Base-by-base conservation (phyloP, 1,284 basidiomycete genomes). In the Peniophora sp. region DNA sequence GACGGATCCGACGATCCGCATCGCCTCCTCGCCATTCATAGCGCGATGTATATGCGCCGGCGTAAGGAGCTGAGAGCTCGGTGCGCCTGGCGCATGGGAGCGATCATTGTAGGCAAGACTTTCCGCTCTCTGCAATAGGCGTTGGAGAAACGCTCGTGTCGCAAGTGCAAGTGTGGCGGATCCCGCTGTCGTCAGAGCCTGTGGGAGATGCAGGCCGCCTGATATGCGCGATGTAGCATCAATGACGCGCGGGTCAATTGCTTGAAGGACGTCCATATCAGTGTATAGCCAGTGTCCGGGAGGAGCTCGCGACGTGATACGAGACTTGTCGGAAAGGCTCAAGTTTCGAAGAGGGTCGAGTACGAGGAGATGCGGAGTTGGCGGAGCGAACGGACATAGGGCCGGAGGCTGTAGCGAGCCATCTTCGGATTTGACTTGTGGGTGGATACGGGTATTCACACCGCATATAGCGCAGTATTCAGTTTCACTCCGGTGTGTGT, bases 151-250 rank as follows among this genome's bases (percentile, higher is more conserved):
- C 24, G 52, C 56, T 52, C 66, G 64, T 24, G 69, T 60, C 10
- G 65, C 58, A 15, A 76, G 55, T 10, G 74, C 65, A 23, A 83
- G 62, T 32, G 74, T 53, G 3, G 75, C 76, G 51, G 67, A 63
- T 5, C n/a, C 37, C 5, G 37, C 37, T 17, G 15, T n/a, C n/a
- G 15, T 15, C n/a, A 17, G 37, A n/a, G 37, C 8, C 8, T n/a
- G n/a, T n/a, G 6, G 37, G 37, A 41, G 37, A 20, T 20, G 37
- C n/a, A 41, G 15, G 37, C 8, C 15, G 8, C 8, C 15, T n/a
- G 37, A 41, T n/a, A 41, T n/a, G 37, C 37, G 37, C 15, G 37
- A 41, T 5, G 18, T 20, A 15, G 37, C 37, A 20, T 41, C 37
- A 15, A 41, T 41, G 37, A 41, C 8, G 8, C 37, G 37, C n/a